Base-by-base conservation (phyloP, 805 yeast species). In the Nakazawaea ernobii region DNA sequence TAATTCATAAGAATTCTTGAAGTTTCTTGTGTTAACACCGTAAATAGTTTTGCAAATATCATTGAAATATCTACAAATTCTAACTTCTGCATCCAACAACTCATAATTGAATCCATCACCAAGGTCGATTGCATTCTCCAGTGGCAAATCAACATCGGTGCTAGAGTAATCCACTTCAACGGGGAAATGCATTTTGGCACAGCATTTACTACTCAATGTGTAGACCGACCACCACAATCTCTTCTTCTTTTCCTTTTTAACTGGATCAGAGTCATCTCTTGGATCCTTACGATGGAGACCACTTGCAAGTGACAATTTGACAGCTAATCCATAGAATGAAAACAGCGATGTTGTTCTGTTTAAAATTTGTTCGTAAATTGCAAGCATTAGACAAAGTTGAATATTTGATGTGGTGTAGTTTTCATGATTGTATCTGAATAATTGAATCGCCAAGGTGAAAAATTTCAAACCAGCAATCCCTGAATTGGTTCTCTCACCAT, bases 221-320 rank as follows among this genome's bases (percentile, higher is more conserved):
- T 61, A 66, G 17, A 63, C 62, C 9, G 73, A 65, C 73, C 73
- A 68, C 71, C 71, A 68, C 3, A 67, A 54, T 41, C 68, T 58
- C 49, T 67, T 60, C 24, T 69, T 53, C 42, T 61, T 60, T 28
- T 67, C 65, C 17, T 55, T 53, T 6, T 38, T 15, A 2, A 30
- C 41, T 8, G 49, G 48, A 33, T 47, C 43, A n/a, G 29, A 8
- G 1, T 9, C 14, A 7, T 28, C 41, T 4, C 33, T 32, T 6
- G 53, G 53, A 17, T 49, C 51, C 32, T 59, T 60, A 35, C 61
- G 53, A 53, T 68, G 71, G 24, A 64, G 52, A 2, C 68, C 68
- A 33, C 63, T 48, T 4, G 62, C 53, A 17, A 67, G 50, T 0
- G 66, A 55, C 50, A 64, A 57, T 27, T 69, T 51, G 13, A 61